Conservation (phyloP, 257 asterid genomes). For the Penstemon barbatus region DNA sequence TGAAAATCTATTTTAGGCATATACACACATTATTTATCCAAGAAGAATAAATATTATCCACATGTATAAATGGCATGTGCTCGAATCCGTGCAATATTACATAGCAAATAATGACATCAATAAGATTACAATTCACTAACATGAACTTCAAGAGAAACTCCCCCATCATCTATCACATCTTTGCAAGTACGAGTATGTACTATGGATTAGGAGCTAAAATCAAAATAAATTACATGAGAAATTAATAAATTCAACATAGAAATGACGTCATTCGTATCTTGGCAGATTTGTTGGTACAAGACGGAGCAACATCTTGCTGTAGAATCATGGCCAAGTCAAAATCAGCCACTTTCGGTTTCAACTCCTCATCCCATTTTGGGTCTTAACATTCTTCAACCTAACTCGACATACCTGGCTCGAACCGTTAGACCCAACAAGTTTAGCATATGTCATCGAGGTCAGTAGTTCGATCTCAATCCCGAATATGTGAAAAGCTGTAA, state of each 20-base stretch:
- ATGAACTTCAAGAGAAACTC: too few species aligned
- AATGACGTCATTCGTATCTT: constrained; percentile 3
- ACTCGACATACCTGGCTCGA: constrained; percentile 78
- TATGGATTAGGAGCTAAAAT: too few species aligned
- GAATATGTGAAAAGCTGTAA: constrained; percentile 58
- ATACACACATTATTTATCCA: too few species aligned
- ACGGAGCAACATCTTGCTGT: constrained; percentile 26
- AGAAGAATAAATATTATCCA: too few species aligned
- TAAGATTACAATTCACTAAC: too few species aligned
- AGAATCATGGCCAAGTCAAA: constrained; percentile 75
- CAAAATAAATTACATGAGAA: background rate
- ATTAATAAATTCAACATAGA: background rate
- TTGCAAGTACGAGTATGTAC: too few species aligned
- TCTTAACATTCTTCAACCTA: constrained; percentile 41
- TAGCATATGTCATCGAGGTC: constrained; percentile 50
- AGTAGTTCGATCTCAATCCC: constrained; percentile 60
- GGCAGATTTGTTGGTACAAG: too few species aligned
- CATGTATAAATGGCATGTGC: too few species aligned
- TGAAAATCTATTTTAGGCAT: too few species aligned
- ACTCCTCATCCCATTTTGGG: constrained; percentile 28
- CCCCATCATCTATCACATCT: too few species aligned
- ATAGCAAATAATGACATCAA: too few species aligned
- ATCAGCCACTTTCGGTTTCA: constrained; percentile 52
- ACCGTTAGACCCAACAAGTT: constrained; percentile 71
- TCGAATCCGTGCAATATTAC: too few species aligned